Percentiles rank a stretch among this genome's conserved stretches.
These are phyloP conservation scores for Plasmodium chabaudi DNA, from an alignment of 169 alveolate species.

Conservation along the genomic window DNA sequence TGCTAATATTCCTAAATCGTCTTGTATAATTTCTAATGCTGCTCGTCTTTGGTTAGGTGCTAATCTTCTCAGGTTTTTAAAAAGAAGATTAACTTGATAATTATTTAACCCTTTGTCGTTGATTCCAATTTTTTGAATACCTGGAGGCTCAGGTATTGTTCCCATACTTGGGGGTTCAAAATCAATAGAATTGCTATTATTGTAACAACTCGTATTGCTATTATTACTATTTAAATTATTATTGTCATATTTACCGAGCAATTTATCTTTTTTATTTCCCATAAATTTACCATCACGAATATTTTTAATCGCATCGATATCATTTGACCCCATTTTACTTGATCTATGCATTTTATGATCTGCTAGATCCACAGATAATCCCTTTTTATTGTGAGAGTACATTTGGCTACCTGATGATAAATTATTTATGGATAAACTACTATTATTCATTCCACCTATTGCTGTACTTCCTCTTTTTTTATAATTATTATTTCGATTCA, in stretches of 20 bases:
- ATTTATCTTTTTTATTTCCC: slow-evolving; percentile 27
- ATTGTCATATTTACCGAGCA: background rate
- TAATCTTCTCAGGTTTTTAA: slow-evolving; percentile 82
- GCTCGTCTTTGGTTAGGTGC: slow-evolving; percentile 90
- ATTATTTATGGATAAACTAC: slow-evolving; percentile 1
- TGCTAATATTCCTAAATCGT: slow-evolving; percentile 90
- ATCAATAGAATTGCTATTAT: slow-evolving; percentile 18
- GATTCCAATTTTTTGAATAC: slow-evolving; percentile 82
- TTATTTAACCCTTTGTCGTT: slow-evolving; percentile 87
- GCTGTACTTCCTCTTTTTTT: slow-evolving; percentile 16
- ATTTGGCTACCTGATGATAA: slow-evolving; percentile 27
- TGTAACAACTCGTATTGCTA: background rate
- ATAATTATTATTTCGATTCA: slow-evolving; percentile 12
- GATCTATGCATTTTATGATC: slow-evolving; percentile 11
- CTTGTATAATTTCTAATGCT: slow-evolving; percentile 90
- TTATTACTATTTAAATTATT: slow-evolving; percentile 16
- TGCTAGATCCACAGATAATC: background rate
- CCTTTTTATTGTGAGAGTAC: slow-evolving; percentile 7
- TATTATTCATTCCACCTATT: slow-evolving; percentile 3
- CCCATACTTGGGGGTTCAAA: slow-evolving; percentile 85
- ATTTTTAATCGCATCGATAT: slow-evolving; percentile 3
- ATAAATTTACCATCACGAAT: background rate
- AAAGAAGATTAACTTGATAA: slow-evolving; percentile 83
- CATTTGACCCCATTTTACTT: slow-evolving; percentile 10
- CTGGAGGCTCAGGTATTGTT: slow-evolving; percentile 88